Evolutionary conservation across 129 eudicot species (phyloP).

Genomic region (Ambrosia trifida): DNA sequence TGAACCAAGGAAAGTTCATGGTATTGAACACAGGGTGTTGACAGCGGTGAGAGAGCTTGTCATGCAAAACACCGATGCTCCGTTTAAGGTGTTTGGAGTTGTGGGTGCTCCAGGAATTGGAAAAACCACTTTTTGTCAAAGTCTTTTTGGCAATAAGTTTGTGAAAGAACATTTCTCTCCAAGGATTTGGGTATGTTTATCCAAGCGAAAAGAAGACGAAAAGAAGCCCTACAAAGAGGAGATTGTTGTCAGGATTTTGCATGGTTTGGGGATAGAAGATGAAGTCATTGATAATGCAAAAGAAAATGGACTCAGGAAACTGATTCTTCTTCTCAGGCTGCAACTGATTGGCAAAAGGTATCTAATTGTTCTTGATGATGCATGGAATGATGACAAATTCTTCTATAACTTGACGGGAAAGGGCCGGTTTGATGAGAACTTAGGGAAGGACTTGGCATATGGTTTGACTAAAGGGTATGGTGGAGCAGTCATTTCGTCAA

Average conservation of each 20-base stretch:
- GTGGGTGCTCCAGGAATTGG: slow-evolving; percentile 53
- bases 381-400: slow-evolving; percentile 18
- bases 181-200: slow-evolving; percentile 58
- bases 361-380: slow-evolving; percentile 47
- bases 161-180: slow-evolving; percentile 39
- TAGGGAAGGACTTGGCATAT: slow-evolving; percentile 32
- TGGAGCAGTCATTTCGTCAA: slow-evolving; percentile 41
- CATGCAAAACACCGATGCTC: not conserved
- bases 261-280: slow-evolving; percentile 44
- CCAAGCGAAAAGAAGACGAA: slow-evolving; percentile 21
- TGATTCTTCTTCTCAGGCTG: slow-evolving; percentile 34
- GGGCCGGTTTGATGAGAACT: not conserved
- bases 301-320: slow-evolving; percentile 21
- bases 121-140: slow-evolving; percentile 46
- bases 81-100: slow-evolving; percentile 44
- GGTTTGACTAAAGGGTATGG: slow-evolving; percentile 50
- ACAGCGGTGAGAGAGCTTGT: slow-evolving; percentile 43
- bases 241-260: slow-evolving; percentile 38
- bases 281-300: slow-evolving; percentile 22
- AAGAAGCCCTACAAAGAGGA: slow-evolving; percentile 17
- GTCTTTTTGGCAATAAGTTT: slow-evolving; percentile 1
- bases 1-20: slow-evolving; percentile 30
- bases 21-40: slow-evolving; percentile 29
- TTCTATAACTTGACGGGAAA: slow-evolving; percentile 23
- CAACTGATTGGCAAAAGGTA: slow-evolving; percentile 39